phyloP scores from a whole-genome alignment of 2,329 filamentous ascomycete genomes.

The Fusarium sp. region DNA sequence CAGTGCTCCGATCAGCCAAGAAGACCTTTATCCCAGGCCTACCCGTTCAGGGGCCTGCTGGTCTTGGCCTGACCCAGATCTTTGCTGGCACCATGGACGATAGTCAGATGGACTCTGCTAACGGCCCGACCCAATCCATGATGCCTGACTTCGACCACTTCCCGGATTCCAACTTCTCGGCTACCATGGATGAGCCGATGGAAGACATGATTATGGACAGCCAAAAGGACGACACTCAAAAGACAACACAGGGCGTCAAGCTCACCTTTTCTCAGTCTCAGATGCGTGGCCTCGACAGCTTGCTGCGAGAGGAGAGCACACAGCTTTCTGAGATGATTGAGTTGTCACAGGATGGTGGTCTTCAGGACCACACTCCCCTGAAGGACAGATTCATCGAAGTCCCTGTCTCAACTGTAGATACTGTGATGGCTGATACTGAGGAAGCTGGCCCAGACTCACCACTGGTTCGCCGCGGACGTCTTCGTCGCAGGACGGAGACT shows the following conservation, averaged over 20 bases:
- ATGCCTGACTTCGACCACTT: slow-evolving; percentile 70
- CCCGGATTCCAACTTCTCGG: slow-evolving; percentile 71
- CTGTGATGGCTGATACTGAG: slow-evolving; percentile 63
- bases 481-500: slow-evolving; percentile 57
- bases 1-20: slow-evolving; percentile 74
- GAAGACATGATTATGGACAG: slow-evolving; percentile 64
- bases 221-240: slow-evolving; percentile 52
- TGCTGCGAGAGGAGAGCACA: slow-evolving; percentile 63
- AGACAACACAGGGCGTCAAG: slow-evolving; percentile 58
- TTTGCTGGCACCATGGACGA: slow-evolving; percentile 90
- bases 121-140: slow-evolving; percentile 56
- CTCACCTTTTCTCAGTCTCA: slow-evolving; percentile 72
- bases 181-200: slow-evolving; percentile 65
- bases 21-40: slow-evolving; percentile 78
- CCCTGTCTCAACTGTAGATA: slow-evolving; percentile 77
- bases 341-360: slow-evolving; percentile 84
- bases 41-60: slow-evolving; percentile 69
- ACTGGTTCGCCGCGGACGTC: slow-evolving; percentile 68
- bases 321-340: slow-evolving; percentile 79
- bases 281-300: slow-evolving; percentile 67
- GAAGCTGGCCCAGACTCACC: slow-evolving; percentile 71
- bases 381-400: slow-evolving; percentile 73
- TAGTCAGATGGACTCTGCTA: slow-evolving; percentile 56
- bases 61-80: slow-evolving; percentile 86
- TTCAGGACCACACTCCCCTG: slow-evolving; percentile 78